Percentiles rank a stretch among this genome's conserved stretches.
Evolutionary conservation across 2,329 filamentous ascomycete species (phyloP).

Genomic region (Aspergillus eucalypticola): DNA sequence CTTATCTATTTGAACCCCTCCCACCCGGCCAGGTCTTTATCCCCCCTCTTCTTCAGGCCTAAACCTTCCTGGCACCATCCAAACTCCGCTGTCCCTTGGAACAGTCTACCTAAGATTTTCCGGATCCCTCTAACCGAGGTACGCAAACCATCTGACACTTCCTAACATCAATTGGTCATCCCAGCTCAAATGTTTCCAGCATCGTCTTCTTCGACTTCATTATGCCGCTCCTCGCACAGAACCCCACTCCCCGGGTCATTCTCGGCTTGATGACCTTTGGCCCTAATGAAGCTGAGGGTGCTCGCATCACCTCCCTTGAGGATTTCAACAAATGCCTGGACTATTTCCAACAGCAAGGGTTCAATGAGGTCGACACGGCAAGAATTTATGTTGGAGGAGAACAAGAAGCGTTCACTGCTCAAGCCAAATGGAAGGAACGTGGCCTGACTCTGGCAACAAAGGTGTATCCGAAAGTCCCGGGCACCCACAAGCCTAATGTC

Average conservation of each 20-base stretch:
- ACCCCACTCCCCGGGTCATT: constrained; percentile 67
- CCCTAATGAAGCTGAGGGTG: constrained; percentile 62
- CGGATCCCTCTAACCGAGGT: background rate
- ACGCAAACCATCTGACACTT: background rate
- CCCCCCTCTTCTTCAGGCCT: background rate
- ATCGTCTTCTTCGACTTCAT: background rate
- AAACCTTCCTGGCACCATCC: background rate
- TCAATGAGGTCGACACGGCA: constrained; percentile 84
- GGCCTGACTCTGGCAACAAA: constrained; percentile 80
- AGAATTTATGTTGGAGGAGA: constrained; percentile 69
- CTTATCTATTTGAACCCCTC: background rate
- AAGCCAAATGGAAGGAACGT: constrained; percentile 75
- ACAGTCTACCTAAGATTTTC: background rate
- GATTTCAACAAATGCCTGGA: constrained; percentile 74
- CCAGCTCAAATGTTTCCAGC: background rate
- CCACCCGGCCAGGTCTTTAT: background rate
- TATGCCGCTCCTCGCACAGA: constrained; percentile 43
- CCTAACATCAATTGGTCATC: background rate
- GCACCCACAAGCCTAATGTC: constrained; percentile 63
- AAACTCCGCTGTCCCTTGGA: background rate
- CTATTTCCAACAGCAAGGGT: constrained; percentile 73
- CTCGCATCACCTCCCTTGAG: constrained; percentile 69
- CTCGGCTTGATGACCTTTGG: constrained; percentile 87
- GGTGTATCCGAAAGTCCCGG: constrained; percentile 62
- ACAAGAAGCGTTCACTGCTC: constrained; percentile 76